phyloP scores from a whole-genome alignment of 2,329 filamentous ascomycete species.

The Pyrenochaeta sp. region DNA sequence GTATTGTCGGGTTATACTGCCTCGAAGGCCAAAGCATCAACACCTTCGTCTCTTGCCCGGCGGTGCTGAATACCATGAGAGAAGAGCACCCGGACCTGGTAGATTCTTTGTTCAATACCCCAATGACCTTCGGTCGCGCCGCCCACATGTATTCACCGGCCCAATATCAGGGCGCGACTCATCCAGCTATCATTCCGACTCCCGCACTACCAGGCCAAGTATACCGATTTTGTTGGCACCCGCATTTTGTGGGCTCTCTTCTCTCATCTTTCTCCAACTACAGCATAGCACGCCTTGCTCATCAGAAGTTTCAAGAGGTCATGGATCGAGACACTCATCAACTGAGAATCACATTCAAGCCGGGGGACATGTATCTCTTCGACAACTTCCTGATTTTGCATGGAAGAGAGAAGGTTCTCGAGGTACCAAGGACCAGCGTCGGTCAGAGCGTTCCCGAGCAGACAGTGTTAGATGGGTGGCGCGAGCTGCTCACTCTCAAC shows the following conservation, averaged over 20 bases:
- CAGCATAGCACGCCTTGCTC: background rate
- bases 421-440: background rate
- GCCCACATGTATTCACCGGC: background rate
- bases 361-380: background rate
- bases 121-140: background rate
- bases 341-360: background rate
- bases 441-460: background rate
- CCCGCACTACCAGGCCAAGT: background rate
- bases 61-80: background rate
- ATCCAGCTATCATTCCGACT: background rate
- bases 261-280: background rate
- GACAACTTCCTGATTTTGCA: slow-evolving; percentile 1
- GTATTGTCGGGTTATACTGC: background rate
- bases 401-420: slow-evolving; percentile 1
- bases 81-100: background rate
- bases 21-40: background rate
- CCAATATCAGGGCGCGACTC: background rate
- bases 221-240: background rate
- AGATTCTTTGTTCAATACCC: background rate
- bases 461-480: background rate
- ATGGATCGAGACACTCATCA: background rate
- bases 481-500: background rate
- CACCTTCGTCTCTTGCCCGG: background rate
- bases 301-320: slow-evolving; percentile 1
- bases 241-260: background rate